These are phyloP conservation scores for Cyberlindnera saturnus DNA, from an alignment of 805 yeast species.

Conservation along the genomic window DNA sequence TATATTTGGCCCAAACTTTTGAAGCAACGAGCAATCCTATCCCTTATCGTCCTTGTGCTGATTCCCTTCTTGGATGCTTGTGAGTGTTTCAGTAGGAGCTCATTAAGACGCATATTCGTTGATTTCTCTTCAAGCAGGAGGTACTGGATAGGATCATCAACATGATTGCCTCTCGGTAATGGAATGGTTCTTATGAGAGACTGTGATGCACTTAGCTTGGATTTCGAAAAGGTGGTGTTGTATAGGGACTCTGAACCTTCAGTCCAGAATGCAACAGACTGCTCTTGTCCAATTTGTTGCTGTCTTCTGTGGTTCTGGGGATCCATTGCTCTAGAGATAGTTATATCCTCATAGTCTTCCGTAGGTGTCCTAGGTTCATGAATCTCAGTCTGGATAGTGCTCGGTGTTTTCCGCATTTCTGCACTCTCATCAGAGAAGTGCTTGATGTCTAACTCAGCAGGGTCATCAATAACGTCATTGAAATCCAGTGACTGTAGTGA, in stretches of 20 bases:
- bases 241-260: not conserved
- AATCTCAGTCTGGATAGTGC: not conserved
- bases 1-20: conserved; percentile 32
- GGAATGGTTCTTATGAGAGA: not conserved
- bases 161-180: not conserved
- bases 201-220: not conserved
- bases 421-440: conserved; percentile 2
- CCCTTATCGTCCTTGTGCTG: conserved; percentile 25
- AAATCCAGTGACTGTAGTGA: not conserved
- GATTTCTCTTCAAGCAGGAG: conserved; percentile 17
- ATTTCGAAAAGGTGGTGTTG: not conserved
- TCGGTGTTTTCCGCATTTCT: not conserved
- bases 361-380: conserved; percentile 2
- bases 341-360: conserved; percentile 2
- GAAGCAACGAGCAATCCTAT: conserved; percentile 26
- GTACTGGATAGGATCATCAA: conserved; percentile 12
- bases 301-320: not conserved
- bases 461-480: conserved; percentile 1
- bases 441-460: conserved; percentile 1
- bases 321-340: not conserved
- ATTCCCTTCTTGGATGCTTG: conserved; percentile 28
- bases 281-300: not conserved
- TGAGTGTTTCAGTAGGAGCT: conserved; percentile 19
- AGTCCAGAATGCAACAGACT: conserved; percentile 1
- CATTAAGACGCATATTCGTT: conserved; percentile 10